Conservation (phyloP, 371 early-diverging fungal species). For the Dinochytrium kinnereticum region DNA sequence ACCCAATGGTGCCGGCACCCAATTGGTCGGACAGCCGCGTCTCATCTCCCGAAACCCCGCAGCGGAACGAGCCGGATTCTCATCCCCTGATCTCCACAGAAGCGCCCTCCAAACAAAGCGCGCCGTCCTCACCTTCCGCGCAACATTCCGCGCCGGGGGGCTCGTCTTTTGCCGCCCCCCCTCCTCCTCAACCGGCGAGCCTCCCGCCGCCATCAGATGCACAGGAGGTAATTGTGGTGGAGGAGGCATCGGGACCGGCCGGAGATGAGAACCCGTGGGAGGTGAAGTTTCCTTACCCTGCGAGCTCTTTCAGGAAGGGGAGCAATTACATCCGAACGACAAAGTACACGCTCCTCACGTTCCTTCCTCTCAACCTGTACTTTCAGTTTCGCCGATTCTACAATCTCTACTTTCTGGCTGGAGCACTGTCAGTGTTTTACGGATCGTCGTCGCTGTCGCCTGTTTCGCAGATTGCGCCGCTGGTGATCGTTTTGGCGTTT, state of each 20-base stretch:
- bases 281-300: conserved; percentile 35
- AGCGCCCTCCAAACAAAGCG: no score
- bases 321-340: conserved; percentile 63
- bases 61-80: conserved; percentile 6
- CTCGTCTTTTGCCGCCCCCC: background rate
- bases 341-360: conserved; percentile 66
- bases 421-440: conserved; percentile 48
- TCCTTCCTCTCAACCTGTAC: conserved; percentile 67
- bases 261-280: conserved; percentile 15
- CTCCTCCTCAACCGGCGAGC: background rate
- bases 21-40: background rate
- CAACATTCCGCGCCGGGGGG: no score
- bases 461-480: conserved; percentile 56
- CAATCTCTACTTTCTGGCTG: conserved; percentile 72
- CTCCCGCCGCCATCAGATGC: background rate
- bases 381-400: conserved; percentile 68
- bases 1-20: no score
- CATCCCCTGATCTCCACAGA: background rate
- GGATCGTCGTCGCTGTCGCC: conserved; percentile 45
- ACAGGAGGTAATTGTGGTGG: background rate
- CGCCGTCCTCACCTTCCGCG: no score
- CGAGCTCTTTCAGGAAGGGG: conserved; percentile 23
- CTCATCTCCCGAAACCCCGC: conserved; percentile 7
- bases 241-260: background rate
- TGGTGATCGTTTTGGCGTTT: conserved; percentile 61